Base-by-base conservation (phyloP, 495 filamentous ascomycete species). In the Thermothielavioides terrestris region DNA sequence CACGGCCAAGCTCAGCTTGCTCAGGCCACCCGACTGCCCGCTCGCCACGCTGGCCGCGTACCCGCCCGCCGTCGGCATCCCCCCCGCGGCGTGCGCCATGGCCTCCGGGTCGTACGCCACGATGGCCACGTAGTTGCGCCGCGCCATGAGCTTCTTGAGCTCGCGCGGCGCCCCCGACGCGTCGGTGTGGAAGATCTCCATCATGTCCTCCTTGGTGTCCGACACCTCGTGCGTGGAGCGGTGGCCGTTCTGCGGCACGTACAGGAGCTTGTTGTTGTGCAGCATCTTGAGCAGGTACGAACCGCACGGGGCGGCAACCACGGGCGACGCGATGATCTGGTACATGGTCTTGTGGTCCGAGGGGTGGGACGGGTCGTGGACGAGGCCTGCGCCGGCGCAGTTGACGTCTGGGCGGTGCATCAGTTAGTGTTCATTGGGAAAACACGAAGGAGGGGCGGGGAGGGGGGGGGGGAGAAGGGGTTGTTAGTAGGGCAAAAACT, bases 171-270 rank as follows among this genome's bases (percentile, higher is more conserved):
- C 71, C 12, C 94, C 90, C 42, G 79, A 85, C 15, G 91, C 86
- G 58, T 98, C 92, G 7, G 77, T 83, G 63, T 90, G 84, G 77
- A 98, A 98, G 55, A 98, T 88, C 70, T 98, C 92, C 82, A 97
- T 89, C 92, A 98, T 98, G 63, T 98, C 92, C 67, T 98, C 92
- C 66, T 98, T 98, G 31, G 92, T 98, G 62, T 98, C 92, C 20
- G 70, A 75, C n/a, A 76, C 63, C 40, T 74, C 66, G 58, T 82
- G 72, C 2, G 74, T 80, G 17, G 80, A 85, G 53, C 87, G 84
- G 63, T 94, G 85, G 17, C 94, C 94, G 67, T 98, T 98, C 37
- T 77, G 76, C 1, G 92, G 94, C 26, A 98, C 70, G 64, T 96
- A 98, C 26, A 96, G 78, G 6, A 84, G 77, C 62, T 90, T 94